Base-by-base conservation (phyloP, 192 early-diverging fungal species). In the Umbelopsis sp. region DNA sequence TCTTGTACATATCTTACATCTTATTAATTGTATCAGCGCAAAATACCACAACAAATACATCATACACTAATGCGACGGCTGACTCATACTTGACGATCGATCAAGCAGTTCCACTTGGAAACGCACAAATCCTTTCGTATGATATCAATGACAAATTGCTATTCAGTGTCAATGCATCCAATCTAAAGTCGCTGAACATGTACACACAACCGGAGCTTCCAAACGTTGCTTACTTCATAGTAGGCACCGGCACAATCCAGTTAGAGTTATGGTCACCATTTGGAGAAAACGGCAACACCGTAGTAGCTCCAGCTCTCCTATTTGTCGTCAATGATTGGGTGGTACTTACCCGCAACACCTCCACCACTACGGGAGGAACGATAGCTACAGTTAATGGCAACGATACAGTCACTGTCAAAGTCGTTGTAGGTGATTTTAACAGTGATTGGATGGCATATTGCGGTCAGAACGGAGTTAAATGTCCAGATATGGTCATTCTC, bases 401-500 rank as follows among this genome's bases (percentile, higher is more conserved):
- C 22, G 68, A 70, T 49, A 45, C 36, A 11, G 36, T 50, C 29
- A 70, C 29, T 17, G 68, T 70, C 1, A 70, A 70, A 22, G 32
- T 70, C 7, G 68, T 47, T 50, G 68, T 49, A 2, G 45, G 68
- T 26, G 52, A 45, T 11, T 70, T 50, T 17, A 50, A 49, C 25
- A 50, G 52, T 31, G 52, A 53, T 24, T 41, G 34, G 45, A 47
- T 53, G 52, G 52, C 47, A 17, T 45, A 53, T 7, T 70, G 68
- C 38, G 66, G 47, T 41, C 41, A 68, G 9, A 49, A 45, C 24
- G 41, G 24, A 17, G 31, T 53, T 8, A 38, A 50, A 24, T 70
- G 68, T 50, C 68, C 68, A 36, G 68, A 70, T 52, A 49, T 70
- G 49, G 36, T 70, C 10, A 53, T 70, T 50, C n/a, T 70, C 9